phyloP scores from a whole-genome alignment of 1,284 basidiomycete genomes.

The Hypsizygus ulmarius region DNA sequence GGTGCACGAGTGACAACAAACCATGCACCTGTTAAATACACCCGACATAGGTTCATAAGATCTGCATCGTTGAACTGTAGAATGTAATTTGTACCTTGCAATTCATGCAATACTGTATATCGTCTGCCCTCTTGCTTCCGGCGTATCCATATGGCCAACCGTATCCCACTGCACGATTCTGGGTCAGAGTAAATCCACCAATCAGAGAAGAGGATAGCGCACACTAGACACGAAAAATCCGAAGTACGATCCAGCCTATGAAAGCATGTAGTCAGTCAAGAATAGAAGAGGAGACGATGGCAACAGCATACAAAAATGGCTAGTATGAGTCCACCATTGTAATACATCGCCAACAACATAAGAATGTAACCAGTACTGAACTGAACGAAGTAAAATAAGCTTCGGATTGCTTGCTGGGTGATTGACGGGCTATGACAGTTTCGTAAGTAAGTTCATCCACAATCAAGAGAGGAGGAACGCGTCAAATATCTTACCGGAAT shows the following conservation, averaged over 20 bases:
- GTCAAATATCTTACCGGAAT: neutral
- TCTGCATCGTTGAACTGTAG: neutral
- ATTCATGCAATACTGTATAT: neutral
- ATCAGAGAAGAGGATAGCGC: neutral
- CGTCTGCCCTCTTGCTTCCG: slow-evolving; percentile 1
- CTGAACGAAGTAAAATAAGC: slow-evolving; percentile 5
- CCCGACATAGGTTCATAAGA: neutral
- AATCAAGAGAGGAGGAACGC: no score
- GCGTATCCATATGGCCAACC: neutral
- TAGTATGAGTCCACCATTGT: slow-evolving; percentile 3
- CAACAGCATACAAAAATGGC: slow-evolving; percentile 6
- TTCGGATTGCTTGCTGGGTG: slow-evolving; percentile 1
- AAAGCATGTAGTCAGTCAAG: neutral
- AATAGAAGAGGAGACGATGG: neutral
- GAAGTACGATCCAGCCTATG: slow-evolving; percentile 1
- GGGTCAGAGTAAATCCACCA: neutral
- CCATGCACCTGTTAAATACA: slow-evolving; percentile 23
- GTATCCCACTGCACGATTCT: slow-evolving; percentile 3
- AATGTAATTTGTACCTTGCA: neutral
- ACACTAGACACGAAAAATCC: slow-evolving; percentile 6
- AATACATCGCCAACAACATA: slow-evolving; percentile 8
- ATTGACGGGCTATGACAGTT: neutral
- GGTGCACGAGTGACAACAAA: slow-evolving; percentile 26
- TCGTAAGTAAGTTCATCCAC: neutral
- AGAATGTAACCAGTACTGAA: slow-evolving; percentile 8